Evolutionary conservation across 306 rosid species (phyloP), one percentile per base, ranked within the genome.

Genomic region (Spatholobus suberectus): DNA sequence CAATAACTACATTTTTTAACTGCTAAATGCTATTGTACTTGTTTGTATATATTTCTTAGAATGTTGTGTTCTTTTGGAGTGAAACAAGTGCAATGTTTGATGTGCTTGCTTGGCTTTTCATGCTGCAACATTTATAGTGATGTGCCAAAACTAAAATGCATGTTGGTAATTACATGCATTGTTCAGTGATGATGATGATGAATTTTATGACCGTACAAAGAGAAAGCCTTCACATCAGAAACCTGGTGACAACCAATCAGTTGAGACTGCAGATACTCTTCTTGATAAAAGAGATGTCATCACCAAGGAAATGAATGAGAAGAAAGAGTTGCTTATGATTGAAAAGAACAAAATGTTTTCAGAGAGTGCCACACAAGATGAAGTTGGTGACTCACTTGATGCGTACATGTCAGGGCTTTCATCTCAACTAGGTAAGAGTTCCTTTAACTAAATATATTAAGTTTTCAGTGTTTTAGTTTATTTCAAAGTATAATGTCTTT

Each of bases 331-430:
- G 88, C 87, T 96, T 85, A 54, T 29, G 58, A 68, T 76, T 57
- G 99, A 96, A 86, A 86, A 90, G 80, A 90, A 82, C 77, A 88
- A 72, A 87, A 34, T 90, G 10, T 78, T 78, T 24, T 67, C 92
- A 54, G 77, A 86, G 73, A 71, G 77, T 81, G 41, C 71, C 38
- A 76, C 58, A 11, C 90, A 87, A 76, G 82, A 83, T 59, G 93
- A 92, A 68, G 86, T 69, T 73, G 92, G 82, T 77, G 99, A 93
- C 82, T 78, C 89, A 67, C 94, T 96, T 73, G 99, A 96, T 87
- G 96, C 97, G 47, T 96, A 77, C 86, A 93, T 96, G 99, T 84
- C 99, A 17, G 98, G 97, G 63, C 92, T 96, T 80, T 96, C 99
- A 85, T 85, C 97, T 75, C 93, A 93, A 88, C 94, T 96, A 78